Conservation (phyloP, 768 basidiomycete species). For the Stropharia rugosoannulata region DNA sequence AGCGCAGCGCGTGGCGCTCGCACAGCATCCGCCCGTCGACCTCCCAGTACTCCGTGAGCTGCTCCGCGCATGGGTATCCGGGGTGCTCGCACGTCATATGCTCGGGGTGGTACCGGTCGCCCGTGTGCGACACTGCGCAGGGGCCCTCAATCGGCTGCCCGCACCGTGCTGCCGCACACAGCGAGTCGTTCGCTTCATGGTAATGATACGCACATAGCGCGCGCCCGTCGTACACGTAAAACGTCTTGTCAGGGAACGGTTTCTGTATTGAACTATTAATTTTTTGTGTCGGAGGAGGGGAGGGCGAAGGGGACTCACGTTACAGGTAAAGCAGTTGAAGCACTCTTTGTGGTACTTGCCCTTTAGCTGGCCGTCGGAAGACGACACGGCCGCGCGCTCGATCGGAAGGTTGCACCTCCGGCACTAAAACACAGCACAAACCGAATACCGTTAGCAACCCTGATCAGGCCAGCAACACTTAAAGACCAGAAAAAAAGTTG, state of each 20-base stretch:
- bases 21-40: slow-evolving; percentile 84
- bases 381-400: slow-evolving; percentile 89
- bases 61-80: slow-evolving; percentile 49
- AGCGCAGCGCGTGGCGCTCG: slow-evolving; percentile 65
- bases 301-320: slow-evolving; percentile 43
- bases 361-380: slow-evolving; percentile 90
- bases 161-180: slow-evolving; percentile 78
- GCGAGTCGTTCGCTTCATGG: slow-evolving; percentile 86
- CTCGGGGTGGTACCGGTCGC: slow-evolving; percentile 84
- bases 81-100: slow-evolving; percentile 83
- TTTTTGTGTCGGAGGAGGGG: slow-evolving; percentile 3
- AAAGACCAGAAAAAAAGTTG: no score
- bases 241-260: slow-evolving; percentile 89
- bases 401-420: slow-evolving; percentile 86
- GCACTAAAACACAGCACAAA: slow-evolving; percentile 48
- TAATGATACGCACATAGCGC: slow-evolving; percentile 93
- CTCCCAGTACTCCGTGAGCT: slow-evolving; percentile 85
- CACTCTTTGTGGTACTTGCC: slow-evolving; percentile 94
- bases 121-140: slow-evolving; percentile 83
- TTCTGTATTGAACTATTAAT: slow-evolving; percentile 39
- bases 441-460: neutral
- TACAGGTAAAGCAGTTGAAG: slow-evolving; percentile 85
- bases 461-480: no score
- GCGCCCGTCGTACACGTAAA: slow-evolving; percentile 89
- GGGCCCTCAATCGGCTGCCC: slow-evolving; percentile 92